These are phyloP conservation scores for Lachnellula cervina DNA, from an alignment of 2,329 filamentous ascomycete species.

Conservation along the genomic window DNA sequence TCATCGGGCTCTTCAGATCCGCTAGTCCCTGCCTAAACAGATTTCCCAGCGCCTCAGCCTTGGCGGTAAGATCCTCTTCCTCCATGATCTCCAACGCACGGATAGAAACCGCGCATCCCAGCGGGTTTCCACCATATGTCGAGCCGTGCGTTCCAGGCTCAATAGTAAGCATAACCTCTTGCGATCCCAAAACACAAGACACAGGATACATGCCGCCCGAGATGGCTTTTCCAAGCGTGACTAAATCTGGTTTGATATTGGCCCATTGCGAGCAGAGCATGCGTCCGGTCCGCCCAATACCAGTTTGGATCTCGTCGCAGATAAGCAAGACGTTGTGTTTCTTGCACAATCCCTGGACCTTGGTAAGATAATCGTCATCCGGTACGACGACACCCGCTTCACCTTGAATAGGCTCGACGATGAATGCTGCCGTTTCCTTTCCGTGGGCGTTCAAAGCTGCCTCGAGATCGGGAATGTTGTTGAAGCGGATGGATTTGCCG, in stretches of 20 bases:
- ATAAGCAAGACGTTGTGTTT: conserved; percentile 95
- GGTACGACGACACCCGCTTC: conserved; percentile 96
- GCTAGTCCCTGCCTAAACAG: conserved; percentile 75
- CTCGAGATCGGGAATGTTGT: conserved; percentile 76
- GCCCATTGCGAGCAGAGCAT: conserved; percentile 95
- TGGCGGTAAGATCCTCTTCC: conserved; percentile 82
- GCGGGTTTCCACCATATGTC: conserved; percentile 96
- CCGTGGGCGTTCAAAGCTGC: conserved; percentile 75
- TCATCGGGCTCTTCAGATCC: conserved; percentile 72
- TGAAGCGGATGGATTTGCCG: conserved; percentile 75
- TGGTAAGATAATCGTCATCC: conserved; percentile 77
- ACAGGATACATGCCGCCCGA: conserved; percentile 99
- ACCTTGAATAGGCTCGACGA: conserved; percentile 95
- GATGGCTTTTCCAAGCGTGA: conserved; percentile 94
- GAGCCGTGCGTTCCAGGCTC: conserved; percentile 96
- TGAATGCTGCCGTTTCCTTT: conserved; percentile 81
- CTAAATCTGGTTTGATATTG: conserved; percentile 89
- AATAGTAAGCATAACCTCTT: conserved; percentile 90
- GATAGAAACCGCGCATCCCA: conserved; percentile 93
- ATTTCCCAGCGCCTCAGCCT: conserved; percentile 74
- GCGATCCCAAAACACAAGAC: conserved; percentile 80
- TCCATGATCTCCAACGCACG: conserved; percentile 89
- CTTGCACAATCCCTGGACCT: conserved; percentile 80
- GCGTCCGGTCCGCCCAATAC: conserved; percentile 89
- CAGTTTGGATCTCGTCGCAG: conserved; percentile 97